phyloP scores from a whole-genome alignment of 805 yeast genomes.

The Metschnikowia kunwiensis region DNA sequence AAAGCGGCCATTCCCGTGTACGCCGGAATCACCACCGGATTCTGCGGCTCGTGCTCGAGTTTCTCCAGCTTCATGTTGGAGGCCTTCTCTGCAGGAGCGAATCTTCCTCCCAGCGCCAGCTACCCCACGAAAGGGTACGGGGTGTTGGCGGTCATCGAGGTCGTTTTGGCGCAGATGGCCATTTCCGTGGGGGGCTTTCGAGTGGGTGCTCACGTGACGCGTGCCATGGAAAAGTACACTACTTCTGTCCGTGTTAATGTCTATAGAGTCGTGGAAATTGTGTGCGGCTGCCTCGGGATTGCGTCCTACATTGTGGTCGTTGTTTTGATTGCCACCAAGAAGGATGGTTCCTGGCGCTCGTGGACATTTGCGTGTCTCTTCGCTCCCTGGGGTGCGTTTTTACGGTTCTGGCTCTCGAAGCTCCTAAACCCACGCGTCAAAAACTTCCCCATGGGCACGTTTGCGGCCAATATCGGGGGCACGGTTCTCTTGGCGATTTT shows the following conservation, averaged over 20 bases:
- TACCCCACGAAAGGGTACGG: conserved; percentile 74
- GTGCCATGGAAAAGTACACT: conserved; percentile 23
- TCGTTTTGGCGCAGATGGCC: conserved; percentile 55
- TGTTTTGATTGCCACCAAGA: conserved; percentile 40
- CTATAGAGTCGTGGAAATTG: conserved; percentile 23
- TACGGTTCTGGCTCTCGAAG: conserved; percentile 54
- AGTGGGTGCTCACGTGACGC: conserved; percentile 53
- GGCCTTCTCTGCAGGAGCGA: conserved; percentile 48
- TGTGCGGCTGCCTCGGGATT: conserved; percentile 23
- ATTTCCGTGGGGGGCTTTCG: conserved; percentile 58
- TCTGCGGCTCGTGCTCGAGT: conserved; percentile 80
- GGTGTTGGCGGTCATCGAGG: conserved; percentile 69
- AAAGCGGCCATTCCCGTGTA: conserved; percentile 49
- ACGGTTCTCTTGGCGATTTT: conserved; percentile 43
- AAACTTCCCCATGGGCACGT: conserved; percentile 55
- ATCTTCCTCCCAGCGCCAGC: conserved; percentile 26
- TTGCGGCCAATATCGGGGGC: conserved; percentile 48
- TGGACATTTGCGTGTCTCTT: conserved; percentile 71
- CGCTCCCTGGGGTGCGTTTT: conserved; percentile 67
- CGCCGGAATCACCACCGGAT: conserved; percentile 69
- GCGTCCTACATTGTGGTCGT: conserved; percentile 30
- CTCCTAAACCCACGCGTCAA: conserved; percentile 40
- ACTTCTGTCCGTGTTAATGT: conserved; percentile 18
- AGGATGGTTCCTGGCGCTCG: conserved; percentile 47
- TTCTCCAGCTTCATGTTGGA: conserved; percentile 66